A percentile compares a stretch with the other conserved stretches of the same genome.
These are phyloP conservation scores for Solanum aculeatissimum DNA, from an alignment of 305 asterid species.

Conservation along the genomic window DNA sequence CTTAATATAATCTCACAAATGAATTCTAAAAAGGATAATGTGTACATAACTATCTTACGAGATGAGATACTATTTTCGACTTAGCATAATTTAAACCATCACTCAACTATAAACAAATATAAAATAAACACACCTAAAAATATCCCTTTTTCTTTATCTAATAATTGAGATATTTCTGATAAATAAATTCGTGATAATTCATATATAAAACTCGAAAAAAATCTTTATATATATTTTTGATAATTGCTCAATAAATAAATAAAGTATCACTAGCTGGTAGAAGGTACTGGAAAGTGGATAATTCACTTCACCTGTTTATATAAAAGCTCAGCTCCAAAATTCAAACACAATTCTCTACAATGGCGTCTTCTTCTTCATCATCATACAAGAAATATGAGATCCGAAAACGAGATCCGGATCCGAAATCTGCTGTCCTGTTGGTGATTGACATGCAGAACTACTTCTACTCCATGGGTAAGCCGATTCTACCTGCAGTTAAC, in stretches of 20 bases:
- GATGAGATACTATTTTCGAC: neutral
- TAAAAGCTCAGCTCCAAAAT: neutral
- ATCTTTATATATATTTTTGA: no score
- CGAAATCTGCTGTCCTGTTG: conserved; percentile 34
- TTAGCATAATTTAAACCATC: no score
- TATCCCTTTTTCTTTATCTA: no score
- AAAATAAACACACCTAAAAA: no score
- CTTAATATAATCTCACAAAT: neutral
- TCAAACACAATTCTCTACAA: neutral
- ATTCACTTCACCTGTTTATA: neutral
- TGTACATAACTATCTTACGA: neutral
- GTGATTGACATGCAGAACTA: conserved; percentile 61
- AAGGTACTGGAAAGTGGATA: neutral
- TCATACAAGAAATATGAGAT: conserved; percentile 44
- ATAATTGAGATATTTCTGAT: neutral
- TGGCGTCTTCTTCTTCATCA: conserved; percentile 9
- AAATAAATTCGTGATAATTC: neutral
- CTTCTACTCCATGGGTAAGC: conserved; percentile 44
- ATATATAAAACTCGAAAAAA: neutral
- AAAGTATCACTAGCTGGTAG: neutral
- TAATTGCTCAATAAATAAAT: neutral
- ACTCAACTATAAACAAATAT: no score
- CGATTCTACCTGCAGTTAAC: conserved; percentile 36
- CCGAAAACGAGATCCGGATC: conserved; percentile 36
- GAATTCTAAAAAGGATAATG: neutral